Percentiles rank a stretch among this genome's conserved stretches.
These are phyloP conservation scores for Eimeria maxima DNA, from an alignment of 169 alveolate genomes.

Conservation along the genomic window DNA sequence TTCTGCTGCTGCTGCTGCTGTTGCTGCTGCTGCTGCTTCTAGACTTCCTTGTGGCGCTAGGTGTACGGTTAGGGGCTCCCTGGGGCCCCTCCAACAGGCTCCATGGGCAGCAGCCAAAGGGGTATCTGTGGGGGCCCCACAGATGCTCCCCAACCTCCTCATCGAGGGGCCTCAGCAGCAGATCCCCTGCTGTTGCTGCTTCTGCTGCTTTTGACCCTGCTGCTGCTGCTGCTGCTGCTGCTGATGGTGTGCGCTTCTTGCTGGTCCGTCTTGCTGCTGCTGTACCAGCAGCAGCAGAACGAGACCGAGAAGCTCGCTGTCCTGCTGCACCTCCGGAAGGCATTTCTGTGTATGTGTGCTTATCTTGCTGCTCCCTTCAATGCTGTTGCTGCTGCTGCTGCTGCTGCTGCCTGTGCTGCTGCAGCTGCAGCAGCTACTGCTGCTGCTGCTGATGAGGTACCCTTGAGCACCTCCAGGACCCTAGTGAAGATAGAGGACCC, in stretches of 20 bases:
- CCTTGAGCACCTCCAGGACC: background rate
- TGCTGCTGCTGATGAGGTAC: conserved; percentile 5
- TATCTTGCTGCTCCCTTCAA: background rate
- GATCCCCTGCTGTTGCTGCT: background rate
- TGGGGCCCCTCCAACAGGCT: background rate
- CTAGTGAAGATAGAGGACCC: background rate
- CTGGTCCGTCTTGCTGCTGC: background rate
- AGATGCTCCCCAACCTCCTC: background rate
- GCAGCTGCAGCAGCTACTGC: background rate
- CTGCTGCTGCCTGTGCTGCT: background rate
- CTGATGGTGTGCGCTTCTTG: background rate
- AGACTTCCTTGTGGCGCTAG: background rate
- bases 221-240: conserved; percentile 49
- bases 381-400: conserved; percentile 26
- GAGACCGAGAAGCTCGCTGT: background rate
- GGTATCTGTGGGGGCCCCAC: background rate
- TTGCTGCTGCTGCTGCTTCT: background rate
- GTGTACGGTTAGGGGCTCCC: conserved; percentile 29
- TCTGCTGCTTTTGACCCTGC: background rate
- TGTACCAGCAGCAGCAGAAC: conserved; percentile 1
- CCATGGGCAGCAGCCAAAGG: conserved; percentile 26
- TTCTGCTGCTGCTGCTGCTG: conserved; percentile 42
- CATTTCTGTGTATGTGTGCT: background rate
- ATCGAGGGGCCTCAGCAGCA: conserved; percentile 36
- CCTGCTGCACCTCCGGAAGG: background rate